Evolutionary conservation across 371 early-diverging fungal genomes (phyloP).

Genomic region (Syncephalastrum monosporum): DNA sequence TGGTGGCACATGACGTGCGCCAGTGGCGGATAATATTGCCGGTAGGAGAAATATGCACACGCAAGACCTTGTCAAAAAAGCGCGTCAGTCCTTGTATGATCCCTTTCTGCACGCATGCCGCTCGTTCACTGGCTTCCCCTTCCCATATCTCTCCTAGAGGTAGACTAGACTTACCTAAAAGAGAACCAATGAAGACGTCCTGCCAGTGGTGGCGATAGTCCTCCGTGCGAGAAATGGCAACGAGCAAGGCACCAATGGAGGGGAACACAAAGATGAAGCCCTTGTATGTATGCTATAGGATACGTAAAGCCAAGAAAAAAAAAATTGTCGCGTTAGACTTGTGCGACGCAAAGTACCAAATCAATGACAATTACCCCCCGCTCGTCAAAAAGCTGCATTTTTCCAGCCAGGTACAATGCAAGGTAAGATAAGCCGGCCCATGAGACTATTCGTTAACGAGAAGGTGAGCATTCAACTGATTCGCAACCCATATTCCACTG

Average conservation of each 20-base stretch:
- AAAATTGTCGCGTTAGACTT: not conserved
- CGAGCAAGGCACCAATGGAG: conserved; percentile 58
- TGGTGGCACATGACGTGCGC: conserved; percentile 13
- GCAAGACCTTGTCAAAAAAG: conserved; percentile 18
- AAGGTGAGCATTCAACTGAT: not conserved
- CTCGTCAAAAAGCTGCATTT: conserved; percentile 67
- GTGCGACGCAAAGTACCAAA: conserved; percentile 1
- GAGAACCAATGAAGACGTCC: conserved; percentile 70
- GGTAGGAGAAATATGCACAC: conserved; percentile 19
- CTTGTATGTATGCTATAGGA: conserved; percentile 58
- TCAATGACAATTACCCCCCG: conserved; percentile 38
- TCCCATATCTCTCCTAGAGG: not conserved
- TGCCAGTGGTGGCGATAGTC: conserved; percentile 89
- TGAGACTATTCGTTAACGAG: conserved; percentile 37
- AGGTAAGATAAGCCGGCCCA: conserved; percentile 77
- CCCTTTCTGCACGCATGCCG: not conserved
- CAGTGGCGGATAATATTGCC: conserved; percentile 18
- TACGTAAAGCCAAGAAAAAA: conserved; percentile 8
- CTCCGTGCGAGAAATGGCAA: conserved; percentile 69
- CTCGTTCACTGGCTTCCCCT: not conserved
- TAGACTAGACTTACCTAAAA: conserved; percentile 32
- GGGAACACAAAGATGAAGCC: conserved; percentile 65
- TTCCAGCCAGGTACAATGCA: conserved; percentile 71
- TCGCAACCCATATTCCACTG: no score
- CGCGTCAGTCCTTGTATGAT: conserved; percentile 3